Conservation (phyloP, 192 early-diverging fungal genomes). For the Podila epicladia region DNA sequence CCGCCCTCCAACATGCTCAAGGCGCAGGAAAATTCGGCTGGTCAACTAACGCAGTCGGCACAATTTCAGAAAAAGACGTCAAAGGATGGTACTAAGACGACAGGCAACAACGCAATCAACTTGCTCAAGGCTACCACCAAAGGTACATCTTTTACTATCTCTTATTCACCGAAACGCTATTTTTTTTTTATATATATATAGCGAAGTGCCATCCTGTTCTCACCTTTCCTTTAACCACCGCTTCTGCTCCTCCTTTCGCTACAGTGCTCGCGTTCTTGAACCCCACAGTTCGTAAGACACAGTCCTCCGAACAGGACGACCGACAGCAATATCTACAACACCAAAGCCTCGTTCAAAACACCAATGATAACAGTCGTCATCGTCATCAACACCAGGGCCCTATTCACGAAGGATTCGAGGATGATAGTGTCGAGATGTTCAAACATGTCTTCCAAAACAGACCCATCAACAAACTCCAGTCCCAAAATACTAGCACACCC, state of each 20-base stretch:
- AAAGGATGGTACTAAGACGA: background rate
- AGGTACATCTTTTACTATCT: constrained; percentile 6
- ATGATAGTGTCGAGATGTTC: constrained; percentile 8
- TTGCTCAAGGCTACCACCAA: constrained; percentile 48
- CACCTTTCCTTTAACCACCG: background rate
- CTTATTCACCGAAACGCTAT: too few species aligned
- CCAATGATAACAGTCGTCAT: background rate
- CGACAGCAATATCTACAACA: background rate
- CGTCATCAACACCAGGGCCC: constrained; percentile 5
- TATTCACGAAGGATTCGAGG: background rate
- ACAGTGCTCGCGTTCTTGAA: constrained; percentile 45
- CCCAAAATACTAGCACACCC: background rate
- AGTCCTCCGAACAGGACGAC: constrained; percentile 1
- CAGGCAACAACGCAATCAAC: constrained; percentile 5
- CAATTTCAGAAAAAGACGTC: constrained; percentile 2
- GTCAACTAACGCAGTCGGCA: constrained; percentile 3
- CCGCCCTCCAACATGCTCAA: constrained; percentile 11
- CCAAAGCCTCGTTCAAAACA: background rate
- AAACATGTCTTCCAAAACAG: constrained; percentile 32
- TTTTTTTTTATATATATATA: too few species aligned
- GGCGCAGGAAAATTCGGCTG: background rate
- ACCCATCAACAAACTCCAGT: constrained; percentile 18
- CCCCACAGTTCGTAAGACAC: constrained; percentile 17
- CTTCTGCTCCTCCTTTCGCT: too few species aligned
- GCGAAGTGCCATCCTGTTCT: background rate